Percentiles rank a stretch among this genome's conserved stretches.
These are phyloP conservation scores for Trypanosoma platydactyli DNA, from an alignment of 208 protist genomes.

Conservation along the genomic window DNA sequence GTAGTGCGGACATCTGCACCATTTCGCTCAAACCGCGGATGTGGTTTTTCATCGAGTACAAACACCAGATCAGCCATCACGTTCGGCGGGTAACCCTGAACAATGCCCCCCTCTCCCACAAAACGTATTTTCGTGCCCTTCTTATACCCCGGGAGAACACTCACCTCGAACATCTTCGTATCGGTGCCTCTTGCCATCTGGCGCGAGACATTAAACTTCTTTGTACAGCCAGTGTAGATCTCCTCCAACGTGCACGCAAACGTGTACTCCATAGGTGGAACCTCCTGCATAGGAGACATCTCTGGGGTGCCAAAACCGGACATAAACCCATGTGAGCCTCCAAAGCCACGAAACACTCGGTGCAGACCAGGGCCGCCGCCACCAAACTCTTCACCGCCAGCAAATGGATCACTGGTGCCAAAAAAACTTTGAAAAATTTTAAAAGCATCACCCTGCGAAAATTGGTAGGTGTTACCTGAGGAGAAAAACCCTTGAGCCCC, in stretches of 20 bases:
- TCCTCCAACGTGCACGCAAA: slow-evolving; percentile 73
- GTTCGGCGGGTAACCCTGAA: slow-evolving; percentile 85
- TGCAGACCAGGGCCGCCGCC: slow-evolving; percentile 78
- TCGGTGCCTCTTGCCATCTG: slow-evolving; percentile 59
- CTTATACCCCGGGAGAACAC: slow-evolving; percentile 96
- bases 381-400: slow-evolving; percentile 30
- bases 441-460: slow-evolving; percentile 79
- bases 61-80: slow-evolving; percentile 96
- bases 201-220: slow-evolving; percentile 74
- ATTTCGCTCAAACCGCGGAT: slow-evolving; percentile 88
- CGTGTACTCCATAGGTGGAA: slow-evolving; percentile 49
- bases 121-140: slow-evolving; percentile 97
- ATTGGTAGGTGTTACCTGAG: slow-evolving; percentile 41
- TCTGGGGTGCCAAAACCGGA: slow-evolving; percentile 33
- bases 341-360: slow-evolving; percentile 80
- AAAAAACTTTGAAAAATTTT: slow-evolving; percentile 86
- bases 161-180: slow-evolving; percentile 92
- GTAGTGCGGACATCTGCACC: slow-evolving; percentile 84
- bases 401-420: slow-evolving; percentile 34
- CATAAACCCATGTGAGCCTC: slow-evolving; percentile 71
- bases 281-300: slow-evolving; percentile 68
- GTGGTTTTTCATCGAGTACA: slow-evolving; percentile 94
- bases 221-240: slow-evolving; percentile 73
- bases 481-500: slow-evolving; percentile 7
- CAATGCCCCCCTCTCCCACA: slow-evolving; percentile 76